Conservation (phyloP, 1,284 basidiomycete genomes). For the Trametes sp. region DNA sequence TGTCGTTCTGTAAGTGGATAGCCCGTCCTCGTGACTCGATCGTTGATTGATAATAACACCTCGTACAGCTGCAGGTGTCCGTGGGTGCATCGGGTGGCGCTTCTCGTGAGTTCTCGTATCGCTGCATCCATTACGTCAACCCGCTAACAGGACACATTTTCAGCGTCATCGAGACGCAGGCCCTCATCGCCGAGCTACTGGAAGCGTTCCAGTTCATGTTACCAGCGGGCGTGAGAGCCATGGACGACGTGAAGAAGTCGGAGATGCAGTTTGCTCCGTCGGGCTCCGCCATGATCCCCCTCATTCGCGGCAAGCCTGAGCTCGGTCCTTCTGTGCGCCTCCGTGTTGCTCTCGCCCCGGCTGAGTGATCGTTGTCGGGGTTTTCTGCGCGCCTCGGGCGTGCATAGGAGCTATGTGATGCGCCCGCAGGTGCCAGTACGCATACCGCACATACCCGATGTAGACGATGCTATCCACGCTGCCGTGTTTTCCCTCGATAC, state of each 20-base stretch:
- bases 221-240: constrained; percentile 37
- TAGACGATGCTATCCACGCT: too few relatives aligned
- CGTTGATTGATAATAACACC: background rate
- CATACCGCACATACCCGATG: too few relatives aligned
- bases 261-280: constrained; percentile 48
- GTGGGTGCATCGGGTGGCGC: constrained; percentile 48
- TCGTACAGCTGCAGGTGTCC: constrained; percentile 36
- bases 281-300: constrained; percentile 49
- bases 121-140: background rate
- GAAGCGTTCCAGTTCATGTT: constrained; percentile 54
- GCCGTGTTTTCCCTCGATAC: too few relatives aligned
- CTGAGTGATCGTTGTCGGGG: background rate
- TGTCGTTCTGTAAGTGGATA: constrained; percentile 25
- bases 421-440: too few relatives aligned
- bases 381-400: too few relatives aligned
- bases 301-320: constrained; percentile 53
- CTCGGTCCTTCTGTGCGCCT: constrained; percentile 42
- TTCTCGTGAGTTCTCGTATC: constrained; percentile 47
- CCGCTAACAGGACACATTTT: background rate
- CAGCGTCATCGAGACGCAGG: constrained; percentile 57
- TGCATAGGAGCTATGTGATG: too few relatives aligned
- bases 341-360: background rate
- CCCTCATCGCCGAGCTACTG: constrained; percentile 55
- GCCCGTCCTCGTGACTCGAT: background rate
- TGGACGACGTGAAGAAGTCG: constrained; percentile 27